Percentiles rank a stretch among this genome's conserved stretches.
Conservation (phyloP, 2,329 filamentous ascomycete genomes). For the Domatiomyces catenatus region DNA sequence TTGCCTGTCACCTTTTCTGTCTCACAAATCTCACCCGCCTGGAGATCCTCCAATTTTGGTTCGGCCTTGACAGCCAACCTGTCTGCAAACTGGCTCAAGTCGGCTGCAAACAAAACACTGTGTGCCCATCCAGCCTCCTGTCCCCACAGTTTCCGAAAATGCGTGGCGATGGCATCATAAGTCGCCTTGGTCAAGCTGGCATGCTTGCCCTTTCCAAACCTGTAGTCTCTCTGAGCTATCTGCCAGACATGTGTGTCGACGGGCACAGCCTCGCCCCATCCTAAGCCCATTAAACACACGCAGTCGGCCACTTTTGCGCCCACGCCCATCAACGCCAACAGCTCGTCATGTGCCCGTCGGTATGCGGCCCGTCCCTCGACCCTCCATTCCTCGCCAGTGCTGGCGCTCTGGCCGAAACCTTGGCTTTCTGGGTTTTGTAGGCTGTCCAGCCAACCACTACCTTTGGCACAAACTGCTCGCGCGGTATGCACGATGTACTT, state of each 20-base stretch:
- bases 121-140: conserved; percentile 94
- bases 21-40: conserved; percentile 20
- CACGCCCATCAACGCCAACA: conserved; percentile 70
- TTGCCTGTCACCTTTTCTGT: conserved; percentile 7
- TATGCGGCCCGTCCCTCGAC: conserved; percentile 50
- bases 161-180: conserved; percentile 78
- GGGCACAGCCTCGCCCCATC: conserved; percentile 88
- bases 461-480: conserved; percentile 51
- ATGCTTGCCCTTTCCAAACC: conserved; percentile 66
- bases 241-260: conserved; percentile 99
- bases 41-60: conserved; percentile 21
- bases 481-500: conserved; percentile 86
- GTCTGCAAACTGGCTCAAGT: conserved; percentile 71
- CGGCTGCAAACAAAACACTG: conserved; percentile 88
- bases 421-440: conserved; percentile 64
- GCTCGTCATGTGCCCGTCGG: conserved; percentile 60
- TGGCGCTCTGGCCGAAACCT: conserved; percentile 35
- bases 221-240: conserved; percentile 91
- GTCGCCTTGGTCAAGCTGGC: conserved; percentile 77
- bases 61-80: conserved; percentile 31
- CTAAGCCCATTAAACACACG: conserved; percentile 87
- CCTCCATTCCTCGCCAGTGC: conserved; percentile 33
- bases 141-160: conserved; percentile 82
- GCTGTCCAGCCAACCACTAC: conserved; percentile 58
- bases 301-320: conserved; percentile 96